These are phyloP conservation scores for Mycena alexandri DNA, from an alignment of 768 basidiomycete genomes.

Conservation along the genomic window DNA sequence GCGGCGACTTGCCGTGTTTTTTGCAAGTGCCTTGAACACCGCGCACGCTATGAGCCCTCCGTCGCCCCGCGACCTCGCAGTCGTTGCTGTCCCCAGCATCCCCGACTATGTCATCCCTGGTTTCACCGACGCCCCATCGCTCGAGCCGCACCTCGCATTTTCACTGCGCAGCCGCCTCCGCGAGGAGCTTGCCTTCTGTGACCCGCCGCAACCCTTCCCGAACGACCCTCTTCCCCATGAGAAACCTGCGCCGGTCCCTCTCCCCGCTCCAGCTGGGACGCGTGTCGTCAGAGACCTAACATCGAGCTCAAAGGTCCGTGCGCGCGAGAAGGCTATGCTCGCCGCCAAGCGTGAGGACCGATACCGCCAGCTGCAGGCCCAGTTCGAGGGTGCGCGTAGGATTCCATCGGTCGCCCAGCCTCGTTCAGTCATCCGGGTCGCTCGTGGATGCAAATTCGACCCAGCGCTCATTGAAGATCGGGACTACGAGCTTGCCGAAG, in stretches of 20 bases:
- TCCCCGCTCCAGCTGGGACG: not conserved
- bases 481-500: not conserved
- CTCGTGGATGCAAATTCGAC: not conserved
- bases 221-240: not conserved
- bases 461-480: not conserved
- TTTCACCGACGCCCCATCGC: not conserved
- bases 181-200: not conserved
- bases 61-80: no score
- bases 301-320: no score
- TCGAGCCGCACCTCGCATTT: conserved; percentile 9
- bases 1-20: no score
- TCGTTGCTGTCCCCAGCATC: no score
- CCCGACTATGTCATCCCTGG: not conserved
- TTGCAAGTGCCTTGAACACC: no score
- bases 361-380: no score
- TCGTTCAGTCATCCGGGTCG: not conserved
- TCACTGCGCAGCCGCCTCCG: not conserved
- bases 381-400: no score
- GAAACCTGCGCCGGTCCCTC: no score
- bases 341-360: no score
- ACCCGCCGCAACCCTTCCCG: not conserved
- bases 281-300: not conserved
- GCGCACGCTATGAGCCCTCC: no score
- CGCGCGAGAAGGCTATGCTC: no score
- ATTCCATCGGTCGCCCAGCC: not conserved